Evolutionary conservation across 2,329 filamentous ascomycete genomes (phyloP), one percentile per base, ranked within the genome.

Genomic region (Fusarium abutilonis): DNA sequence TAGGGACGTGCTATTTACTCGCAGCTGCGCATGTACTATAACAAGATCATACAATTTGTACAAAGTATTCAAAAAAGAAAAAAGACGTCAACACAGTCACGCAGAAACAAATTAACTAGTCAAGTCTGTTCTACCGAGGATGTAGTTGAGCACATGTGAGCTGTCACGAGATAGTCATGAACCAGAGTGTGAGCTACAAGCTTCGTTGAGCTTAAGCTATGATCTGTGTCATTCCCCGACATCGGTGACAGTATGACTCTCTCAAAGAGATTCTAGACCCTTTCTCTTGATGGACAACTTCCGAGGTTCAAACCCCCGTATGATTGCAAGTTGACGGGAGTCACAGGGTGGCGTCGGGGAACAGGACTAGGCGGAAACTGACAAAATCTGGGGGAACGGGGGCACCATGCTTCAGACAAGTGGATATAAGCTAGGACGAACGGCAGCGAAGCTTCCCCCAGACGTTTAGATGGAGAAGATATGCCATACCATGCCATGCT

Each of bases 401-500:
- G 50, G 55, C 50, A 38, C 38, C 38, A 29, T 53, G 34, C 54
- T 36, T 35, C 39, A 50, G n/a, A 21, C 46, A 51, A 28, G 47
- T 42, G 43, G 52, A 17, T 43, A 40, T 49, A 44, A 68, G 64
- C 67, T 69, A 69, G 66, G 67, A 65, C 67, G 59, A 69, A 68
- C 58, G 64, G 67, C 62, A 59, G 42, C 36, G 42, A 41, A 19
- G 50, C 51, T 65, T 59, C 59, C 53, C 52, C 60, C 56, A 49
- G 61, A 46, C 45, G 28, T 53, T 29, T 35, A 58, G 41, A 55
- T n/a, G 60, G 42, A 35, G 49, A 43, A 31, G 36, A 21, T 38
- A 28, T 26, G 23, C 6, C 4, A 19, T 19, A 4, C 19, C 19
- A 19, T 19, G 19, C 19, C 19, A 28, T 26, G 23, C 6, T 32